Conservation (phyloP, 495 filamentous ascomycete species). For the Stereocaulon alpinum region DNA sequence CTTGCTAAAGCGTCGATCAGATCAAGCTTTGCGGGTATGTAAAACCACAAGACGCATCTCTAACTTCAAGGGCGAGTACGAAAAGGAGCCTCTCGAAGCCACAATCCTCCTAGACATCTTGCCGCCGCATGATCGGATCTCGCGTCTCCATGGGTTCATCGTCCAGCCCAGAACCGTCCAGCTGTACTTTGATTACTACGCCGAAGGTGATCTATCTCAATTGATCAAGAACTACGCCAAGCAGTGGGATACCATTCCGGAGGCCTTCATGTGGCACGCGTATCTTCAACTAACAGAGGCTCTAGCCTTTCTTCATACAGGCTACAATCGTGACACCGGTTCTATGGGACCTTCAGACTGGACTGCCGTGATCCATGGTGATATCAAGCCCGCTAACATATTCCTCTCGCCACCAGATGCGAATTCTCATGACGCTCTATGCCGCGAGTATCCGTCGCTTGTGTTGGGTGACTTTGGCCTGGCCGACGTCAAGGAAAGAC, state of each 20-base stretch:
- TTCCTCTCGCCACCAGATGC: slow-evolving; percentile 8
- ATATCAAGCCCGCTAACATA: slow-evolving; percentile 17
- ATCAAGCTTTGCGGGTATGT: slow-evolving; percentile 9
- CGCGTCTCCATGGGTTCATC: neutral
- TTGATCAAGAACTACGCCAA: neutral
- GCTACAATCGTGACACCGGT: slow-evolving; percentile 2
- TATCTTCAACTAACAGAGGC: slow-evolving; percentile 13
- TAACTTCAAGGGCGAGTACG: neutral
- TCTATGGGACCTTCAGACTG: neutral
- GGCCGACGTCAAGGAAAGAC: neutral
- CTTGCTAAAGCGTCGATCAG: slow-evolving; percentile 6
- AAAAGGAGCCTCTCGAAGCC: slow-evolving; percentile 6
- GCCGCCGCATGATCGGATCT: slow-evolving; percentile 10
- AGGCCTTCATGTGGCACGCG: slow-evolving; percentile 17
- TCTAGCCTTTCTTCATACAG: slow-evolving; percentile 15
- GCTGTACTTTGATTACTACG: slow-evolving; percentile 17
- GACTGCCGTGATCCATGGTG: slow-evolving; percentile 15
- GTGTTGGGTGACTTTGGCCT: slow-evolving; percentile 16
- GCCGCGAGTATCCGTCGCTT: slow-evolving; percentile 10
- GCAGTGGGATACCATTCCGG: neutral
- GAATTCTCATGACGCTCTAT: neutral
- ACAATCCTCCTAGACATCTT: slow-evolving; percentile 11
- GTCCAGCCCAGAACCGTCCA: slow-evolving; percentile 6
- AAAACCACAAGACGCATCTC: slow-evolving; percentile 4
- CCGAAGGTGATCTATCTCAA: slow-evolving; percentile 9